Base-by-base conservation (phyloP, 441 rosid species). In the Pelargonium australe region DNA sequence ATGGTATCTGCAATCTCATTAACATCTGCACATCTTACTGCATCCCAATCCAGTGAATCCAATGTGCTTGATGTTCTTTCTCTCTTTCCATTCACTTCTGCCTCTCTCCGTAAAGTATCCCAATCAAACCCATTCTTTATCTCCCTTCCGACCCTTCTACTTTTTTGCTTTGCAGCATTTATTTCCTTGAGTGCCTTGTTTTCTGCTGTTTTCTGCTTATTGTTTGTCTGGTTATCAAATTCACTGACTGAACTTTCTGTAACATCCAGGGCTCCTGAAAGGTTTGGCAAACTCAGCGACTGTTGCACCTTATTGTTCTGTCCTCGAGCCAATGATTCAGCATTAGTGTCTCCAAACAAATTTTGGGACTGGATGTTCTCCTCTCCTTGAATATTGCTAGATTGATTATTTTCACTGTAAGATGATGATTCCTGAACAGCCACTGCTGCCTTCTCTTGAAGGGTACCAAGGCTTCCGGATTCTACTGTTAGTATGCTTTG, bases 1-100 rank as follows among this genome's bases (percentile, higher is more conserved):
- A 95, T 95, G 44, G 89, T 66, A 0, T 83, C 76, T 51, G 98
- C 75, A 65, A 95, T 86, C 75, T 83, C 85, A 14, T 67, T 49
- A 53, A 86, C 78, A 49, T 66, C 63, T 61, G 90, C 91, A 43
- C 75, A 41, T 79, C 98, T 87, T 78, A 95, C 20, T 66, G 96
- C 91, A 84, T 90, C 94, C 65, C 87, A 92, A 82, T 95, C 97
- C 53, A 92, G 49, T 31, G 98, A 86, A 83, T 95, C 97, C 89
- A 75, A 80, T 17, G 83, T 68, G 34, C 84, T 88, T 67, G 70
- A 37, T 68, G 80, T 80, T 82, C 86, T 84, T 79, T 86, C 96
- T 70, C 73, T 80, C 72, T 65, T 64, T 57, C 80, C 73, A 68
- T 80, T 78, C 64, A 69, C 68, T 70, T 66, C 78, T 63, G 73